Evolutionary conservation across 148 eudicot genomes (phyloP).

Genomic region (Rhododendron simsii): DNA sequence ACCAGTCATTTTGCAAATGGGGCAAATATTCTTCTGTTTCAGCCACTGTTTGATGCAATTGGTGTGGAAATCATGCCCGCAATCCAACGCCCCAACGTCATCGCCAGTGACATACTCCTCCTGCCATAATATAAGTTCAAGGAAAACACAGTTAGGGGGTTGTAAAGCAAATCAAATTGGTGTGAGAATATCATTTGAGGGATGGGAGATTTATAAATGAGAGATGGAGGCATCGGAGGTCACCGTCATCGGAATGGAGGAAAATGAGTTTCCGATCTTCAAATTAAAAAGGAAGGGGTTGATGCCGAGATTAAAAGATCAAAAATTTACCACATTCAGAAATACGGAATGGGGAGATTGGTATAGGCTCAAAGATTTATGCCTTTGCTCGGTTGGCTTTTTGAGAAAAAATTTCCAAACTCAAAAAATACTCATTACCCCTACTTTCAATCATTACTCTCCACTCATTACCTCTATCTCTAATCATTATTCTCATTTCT

Average conservation of each 20-base stretch:
- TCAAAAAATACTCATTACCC: too few relatives aligned
- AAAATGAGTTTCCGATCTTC: not conserved
- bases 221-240: not conserved
- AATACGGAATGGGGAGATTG: not conserved
- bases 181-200: not conserved
- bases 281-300: not conserved
- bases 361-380: not conserved
- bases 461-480: too few relatives aligned
- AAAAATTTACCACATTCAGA: not conserved
- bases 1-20: constrained; percentile 57
- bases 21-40: constrained; percentile 56
- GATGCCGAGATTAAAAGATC: not conserved
- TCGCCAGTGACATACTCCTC: constrained; percentile 55
- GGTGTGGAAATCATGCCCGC: constrained; percentile 69
- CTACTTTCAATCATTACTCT: too few relatives aligned
- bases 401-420: too few relatives aligned
- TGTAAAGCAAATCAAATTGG: not conserved
- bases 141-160: not conserved
- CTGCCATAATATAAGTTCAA: constrained; percentile 24
- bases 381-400: too few relatives aligned
- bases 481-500: too few relatives aligned
- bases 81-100: constrained; percentile 51
- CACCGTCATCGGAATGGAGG: not conserved
- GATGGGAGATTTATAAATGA: not conserved
- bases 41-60: constrained; percentile 69